A percentile compares a stretch with the other conserved stretches of the same genome.
Evolutionary conservation across 2,329 filamentous ascomycete genomes (phyloP).

Genomic region (Diplodia scrobiculata): DNA sequence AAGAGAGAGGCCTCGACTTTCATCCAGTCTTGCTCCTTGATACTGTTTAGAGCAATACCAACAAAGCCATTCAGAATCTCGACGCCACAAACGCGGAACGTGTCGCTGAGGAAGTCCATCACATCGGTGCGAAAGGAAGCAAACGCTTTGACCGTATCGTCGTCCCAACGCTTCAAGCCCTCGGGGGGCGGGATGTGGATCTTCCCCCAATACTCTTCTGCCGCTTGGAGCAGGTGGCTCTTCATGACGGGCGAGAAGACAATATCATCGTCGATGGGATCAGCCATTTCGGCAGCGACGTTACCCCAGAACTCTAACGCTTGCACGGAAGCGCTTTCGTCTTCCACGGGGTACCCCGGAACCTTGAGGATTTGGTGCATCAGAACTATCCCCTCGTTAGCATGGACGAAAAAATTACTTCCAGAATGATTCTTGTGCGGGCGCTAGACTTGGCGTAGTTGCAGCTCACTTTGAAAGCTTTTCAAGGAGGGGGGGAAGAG

Average conservation of each 20-base stretch:
- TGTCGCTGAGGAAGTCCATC: conserved; percentile 73
- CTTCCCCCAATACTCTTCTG: conserved; percentile 69
- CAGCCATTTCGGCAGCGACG: conserved; percentile 68
- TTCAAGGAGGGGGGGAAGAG: neutral
- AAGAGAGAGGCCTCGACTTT: conserved; percentile 57
- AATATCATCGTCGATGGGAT: conserved; percentile 51
- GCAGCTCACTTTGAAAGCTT: neutral
- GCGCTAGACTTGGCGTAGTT: neutral
- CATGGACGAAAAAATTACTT: neutral
- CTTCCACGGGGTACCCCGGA: conserved; percentile 68
- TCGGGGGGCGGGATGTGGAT: conserved; percentile 66
- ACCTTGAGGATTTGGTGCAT: conserved; percentile 68
- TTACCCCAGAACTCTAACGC: conserved; percentile 80
- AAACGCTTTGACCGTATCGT: conserved; percentile 67
- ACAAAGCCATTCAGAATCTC: conserved; percentile 53
- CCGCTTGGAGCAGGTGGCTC: conserved; percentile 61
- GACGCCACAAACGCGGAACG: conserved; percentile 60
- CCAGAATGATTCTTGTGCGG: neutral
- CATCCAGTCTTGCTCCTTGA: conserved; percentile 51
- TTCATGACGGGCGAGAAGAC: conserved; percentile 57
- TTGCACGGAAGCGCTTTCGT: conserved; percentile 68
- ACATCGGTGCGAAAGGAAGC: conserved; percentile 75
- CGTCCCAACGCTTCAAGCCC: conserved; percentile 67
- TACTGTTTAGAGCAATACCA: conserved; percentile 46
- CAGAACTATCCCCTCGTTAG: conserved; percentile 40